A percentile compares a stretch with the other conserved stretches of the same genome.
Conservation (phyloP, 2,329 filamentous ascomycete species). For the Ophiostoma quercus region DNA sequence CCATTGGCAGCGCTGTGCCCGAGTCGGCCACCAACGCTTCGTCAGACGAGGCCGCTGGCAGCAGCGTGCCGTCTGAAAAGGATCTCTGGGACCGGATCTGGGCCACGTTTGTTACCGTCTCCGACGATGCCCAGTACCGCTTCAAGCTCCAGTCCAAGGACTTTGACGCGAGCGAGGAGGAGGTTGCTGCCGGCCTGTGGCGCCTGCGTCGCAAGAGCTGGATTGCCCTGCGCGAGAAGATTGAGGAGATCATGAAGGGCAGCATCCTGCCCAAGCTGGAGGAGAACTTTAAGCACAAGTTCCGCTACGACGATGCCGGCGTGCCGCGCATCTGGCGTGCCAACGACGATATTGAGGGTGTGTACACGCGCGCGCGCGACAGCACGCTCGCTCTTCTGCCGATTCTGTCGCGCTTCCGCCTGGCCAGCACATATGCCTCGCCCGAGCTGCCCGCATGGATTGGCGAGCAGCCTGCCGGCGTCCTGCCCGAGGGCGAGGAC, state of each 20-base stretch:
- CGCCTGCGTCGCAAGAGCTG: slow-evolving; percentile 88
- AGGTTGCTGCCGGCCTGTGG: slow-evolving; percentile 91
- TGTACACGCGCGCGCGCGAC: slow-evolving; percentile 88
- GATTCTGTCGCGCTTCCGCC: slow-evolving; percentile 75
- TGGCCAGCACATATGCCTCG: slow-evolving; percentile 65
- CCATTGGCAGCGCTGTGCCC: slow-evolving; percentile 74
- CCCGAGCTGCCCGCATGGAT: slow-evolving; percentile 84
- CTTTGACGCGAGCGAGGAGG: slow-evolving; percentile 86
- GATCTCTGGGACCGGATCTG: slow-evolving; percentile 96
- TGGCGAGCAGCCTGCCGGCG: slow-evolving; percentile 67
- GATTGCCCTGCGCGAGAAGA: slow-evolving; percentile 80
- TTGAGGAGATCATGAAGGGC: slow-evolving; percentile 97
- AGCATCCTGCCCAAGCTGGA: slow-evolving; percentile 92
- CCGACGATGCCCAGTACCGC: slow-evolving; percentile 75
- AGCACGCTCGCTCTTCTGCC: slow-evolving; percentile 89
- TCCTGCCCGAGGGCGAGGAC: slow-evolving; percentile 79
- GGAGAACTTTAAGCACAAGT: slow-evolving; percentile 99
- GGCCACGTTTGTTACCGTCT: slow-evolving; percentile 75
- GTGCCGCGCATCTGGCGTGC: slow-evolving; percentile 96
- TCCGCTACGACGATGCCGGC: slow-evolving; percentile 91
- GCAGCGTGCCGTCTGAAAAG: slow-evolving; percentile 65
- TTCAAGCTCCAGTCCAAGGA: slow-evolving; percentile 86
- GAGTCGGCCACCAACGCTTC: slow-evolving; percentile 31
- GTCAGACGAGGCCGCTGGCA: not conserved
- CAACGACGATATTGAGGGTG: slow-evolving; percentile 91